Conservation (phyloP, 768 basidiomycete genomes). For the Mycena capillaripes region DNA sequence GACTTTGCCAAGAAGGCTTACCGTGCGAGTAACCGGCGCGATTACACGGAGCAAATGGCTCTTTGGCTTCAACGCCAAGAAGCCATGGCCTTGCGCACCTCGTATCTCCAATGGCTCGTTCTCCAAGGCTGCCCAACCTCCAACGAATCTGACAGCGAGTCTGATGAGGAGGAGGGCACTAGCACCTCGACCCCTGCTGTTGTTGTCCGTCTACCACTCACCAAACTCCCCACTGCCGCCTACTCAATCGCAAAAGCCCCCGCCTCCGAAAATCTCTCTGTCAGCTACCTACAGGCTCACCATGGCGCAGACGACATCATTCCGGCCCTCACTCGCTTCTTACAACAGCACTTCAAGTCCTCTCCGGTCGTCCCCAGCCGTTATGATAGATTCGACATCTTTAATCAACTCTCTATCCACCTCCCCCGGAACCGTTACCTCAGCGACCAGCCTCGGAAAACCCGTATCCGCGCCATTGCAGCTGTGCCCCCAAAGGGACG, state of each 20-base stretch:
- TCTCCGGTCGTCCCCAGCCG: neutral
- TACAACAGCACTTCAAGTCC: too few relatives aligned
- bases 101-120: neutral
- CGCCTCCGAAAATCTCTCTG: neutral
- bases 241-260: neutral
- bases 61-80: slow-evolving; percentile 31
- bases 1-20: slow-evolving; percentile 14
- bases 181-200: neutral
- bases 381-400: slow-evolving; percentile 14
- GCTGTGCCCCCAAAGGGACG: slow-evolving; percentile 1
- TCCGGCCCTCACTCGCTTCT: slow-evolving; percentile 17
- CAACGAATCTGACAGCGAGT: neutral
- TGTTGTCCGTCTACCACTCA: neutral
- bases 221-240: neutral
- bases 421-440: neutral
- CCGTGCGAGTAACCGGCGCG: slow-evolving; percentile 22
- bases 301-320: neutral
- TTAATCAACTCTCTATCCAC: slow-evolving; percentile 13
- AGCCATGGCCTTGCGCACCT: neutral
- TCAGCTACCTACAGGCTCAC: neutral
- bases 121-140: neutral
- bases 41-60: slow-evolving; percentile 30
- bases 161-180: neutral
- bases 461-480: slow-evolving; percentile 3
- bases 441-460: neutral